Conservation (phyloP, 306 rosid species). For the Nissolia schottii region DNA sequence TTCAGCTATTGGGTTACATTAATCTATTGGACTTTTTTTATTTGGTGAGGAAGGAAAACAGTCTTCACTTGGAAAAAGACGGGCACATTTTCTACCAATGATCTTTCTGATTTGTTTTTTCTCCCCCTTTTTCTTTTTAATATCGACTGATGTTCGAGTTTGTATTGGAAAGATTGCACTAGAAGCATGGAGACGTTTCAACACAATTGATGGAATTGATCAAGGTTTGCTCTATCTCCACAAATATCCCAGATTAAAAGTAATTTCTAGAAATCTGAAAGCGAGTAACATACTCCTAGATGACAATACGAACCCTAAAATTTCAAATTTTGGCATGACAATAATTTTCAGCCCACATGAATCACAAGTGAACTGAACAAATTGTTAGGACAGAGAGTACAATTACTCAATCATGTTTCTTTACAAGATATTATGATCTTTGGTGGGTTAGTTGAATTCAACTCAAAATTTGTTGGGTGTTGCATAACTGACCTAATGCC, state of each 20-base stretch:
- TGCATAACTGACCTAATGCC: neutral
- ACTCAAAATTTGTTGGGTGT: neutral
- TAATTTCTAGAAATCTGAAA: slow-evolving; percentile 22
- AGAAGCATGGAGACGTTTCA: neutral
- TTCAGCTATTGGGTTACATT: slow-evolving; percentile 12
- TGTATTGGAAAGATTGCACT: neutral
- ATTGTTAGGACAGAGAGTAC: slow-evolving; percentile 34
- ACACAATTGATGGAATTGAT: slow-evolving; percentile 19
- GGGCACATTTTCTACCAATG: neutral
- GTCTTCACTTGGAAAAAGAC: neutral
- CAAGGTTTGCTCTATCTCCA: slow-evolving; percentile 32
- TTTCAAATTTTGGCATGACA: slow-evolving; percentile 28
- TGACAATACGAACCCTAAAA: slow-evolving; percentile 14
- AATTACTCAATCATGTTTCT: neutral
- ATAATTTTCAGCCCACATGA: neutral
- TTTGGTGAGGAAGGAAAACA: slow-evolving; percentile 14
- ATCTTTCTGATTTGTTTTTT: neutral
- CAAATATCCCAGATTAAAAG: slow-evolving; percentile 16
- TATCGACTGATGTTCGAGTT: neutral
- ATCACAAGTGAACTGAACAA: neutral
- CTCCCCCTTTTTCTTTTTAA: neutral
- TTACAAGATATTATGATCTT: neutral
- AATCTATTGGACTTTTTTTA: slow-evolving; percentile 24
- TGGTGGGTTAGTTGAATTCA: neutral
- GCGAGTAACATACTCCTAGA: slow-evolving; percentile 27